phyloP scores from a whole-genome alignment of 1,284 basidiomycete species.

The Vanrija pseudolonga region DNA sequence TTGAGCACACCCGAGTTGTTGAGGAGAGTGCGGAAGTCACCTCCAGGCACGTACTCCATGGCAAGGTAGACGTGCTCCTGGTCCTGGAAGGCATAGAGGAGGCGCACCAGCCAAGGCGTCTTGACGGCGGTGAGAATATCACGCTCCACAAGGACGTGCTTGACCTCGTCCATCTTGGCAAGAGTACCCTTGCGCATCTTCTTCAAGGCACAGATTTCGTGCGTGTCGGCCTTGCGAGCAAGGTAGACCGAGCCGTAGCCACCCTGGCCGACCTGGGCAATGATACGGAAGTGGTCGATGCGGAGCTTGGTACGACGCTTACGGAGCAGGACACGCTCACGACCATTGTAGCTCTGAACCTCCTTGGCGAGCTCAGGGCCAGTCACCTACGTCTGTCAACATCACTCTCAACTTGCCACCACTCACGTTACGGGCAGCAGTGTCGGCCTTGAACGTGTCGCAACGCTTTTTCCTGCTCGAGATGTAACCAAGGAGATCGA shows the following conservation, averaged over 20 bases:
- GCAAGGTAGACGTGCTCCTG: conserved; percentile 83
- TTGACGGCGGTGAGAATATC: conserved; percentile 94
- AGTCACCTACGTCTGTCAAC: conserved; percentile 40
- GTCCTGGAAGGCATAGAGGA: conserved; percentile 94
- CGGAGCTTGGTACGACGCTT: conserved; percentile 79
- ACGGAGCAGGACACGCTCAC: conserved; percentile 85
- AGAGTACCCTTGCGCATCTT: conserved; percentile 91
- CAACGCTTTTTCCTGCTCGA: conserved; percentile 76
- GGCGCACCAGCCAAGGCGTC: conserved; percentile 87
- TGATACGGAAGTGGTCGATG: conserved; percentile 87
- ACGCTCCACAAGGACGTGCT: conserved; percentile 92
- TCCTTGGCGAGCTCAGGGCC: conserved; percentile 68
- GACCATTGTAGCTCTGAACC: conserved; percentile 83
- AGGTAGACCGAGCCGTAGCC: conserved; percentile 95
- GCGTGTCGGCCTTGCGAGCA: conserved; percentile 82
- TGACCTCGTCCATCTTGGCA: conserved; percentile 91
- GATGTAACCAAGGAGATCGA: conserved; percentile 84
- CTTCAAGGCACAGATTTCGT: conserved; percentile 91
- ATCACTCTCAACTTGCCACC: background rate
- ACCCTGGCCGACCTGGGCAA: conserved; percentile 93
- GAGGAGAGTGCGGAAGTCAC: conserved; percentile 88
- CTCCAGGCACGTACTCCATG: conserved; percentile 97
- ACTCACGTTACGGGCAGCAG: conserved; percentile 60
- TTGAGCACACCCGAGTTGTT: conserved; percentile 96
- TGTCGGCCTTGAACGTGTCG: conserved; percentile 76